phyloP scores from a whole-genome alignment of 2,329 filamentous ascomycete genomes.

The Aspergillus costaricaensis region DNA sequence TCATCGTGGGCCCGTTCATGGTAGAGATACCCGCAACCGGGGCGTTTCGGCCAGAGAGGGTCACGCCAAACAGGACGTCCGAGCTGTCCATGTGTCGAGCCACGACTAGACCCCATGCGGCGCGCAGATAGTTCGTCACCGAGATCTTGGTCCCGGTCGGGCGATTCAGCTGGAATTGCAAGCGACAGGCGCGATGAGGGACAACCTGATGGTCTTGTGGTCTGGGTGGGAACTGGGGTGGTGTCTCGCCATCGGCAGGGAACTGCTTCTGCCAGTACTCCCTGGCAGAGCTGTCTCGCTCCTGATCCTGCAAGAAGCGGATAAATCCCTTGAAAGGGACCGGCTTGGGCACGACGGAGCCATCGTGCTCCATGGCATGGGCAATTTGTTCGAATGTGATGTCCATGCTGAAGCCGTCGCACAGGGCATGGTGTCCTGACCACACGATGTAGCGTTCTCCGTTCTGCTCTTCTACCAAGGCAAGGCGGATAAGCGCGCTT shows the following conservation, averaged over 20 bases:
- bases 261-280: neutral
- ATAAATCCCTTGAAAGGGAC: neutral
- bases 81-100: constrained; percentile 40
- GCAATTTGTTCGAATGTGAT: neutral
- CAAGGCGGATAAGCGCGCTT: neutral
- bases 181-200: neutral
- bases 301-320: neutral
- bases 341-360: neutral
- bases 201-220: neutral
- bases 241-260: neutral
- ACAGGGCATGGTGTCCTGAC: neutral
- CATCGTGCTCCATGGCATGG: neutral
- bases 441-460: neutral
- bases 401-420: neutral
- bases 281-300: neutral
- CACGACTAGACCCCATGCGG: constrained; percentile 46
- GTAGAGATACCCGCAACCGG: constrained; percentile 43
- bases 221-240: neutral
- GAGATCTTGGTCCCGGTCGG: neutral
- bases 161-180: neutral
- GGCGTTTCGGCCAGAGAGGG: constrained; percentile 46
- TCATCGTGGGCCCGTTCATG: constrained; percentile 30
- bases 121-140: constrained; percentile 30
- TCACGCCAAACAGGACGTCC: constrained; percentile 48
- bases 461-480: neutral